Evolutionary conservation across 2,329 filamentous ascomycete species (phyloP).

Genomic region (Fusarium citri): DNA sequence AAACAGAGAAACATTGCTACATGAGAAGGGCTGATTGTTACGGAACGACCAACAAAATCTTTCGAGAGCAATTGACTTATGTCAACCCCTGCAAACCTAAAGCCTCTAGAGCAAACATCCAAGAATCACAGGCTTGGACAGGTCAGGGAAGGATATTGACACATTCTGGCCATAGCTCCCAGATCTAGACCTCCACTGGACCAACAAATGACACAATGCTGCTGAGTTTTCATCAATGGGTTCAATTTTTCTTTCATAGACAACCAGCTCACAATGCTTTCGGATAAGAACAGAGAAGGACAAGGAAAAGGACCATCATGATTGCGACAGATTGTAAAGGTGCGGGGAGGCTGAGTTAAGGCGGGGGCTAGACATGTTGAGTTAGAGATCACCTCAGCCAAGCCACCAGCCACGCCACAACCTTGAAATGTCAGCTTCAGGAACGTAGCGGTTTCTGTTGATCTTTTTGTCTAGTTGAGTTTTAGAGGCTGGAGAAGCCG

Average conservation of each 20-base stretch:
- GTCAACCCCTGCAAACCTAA: neutral
- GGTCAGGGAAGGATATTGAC: neutral
- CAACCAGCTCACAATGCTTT: neutral
- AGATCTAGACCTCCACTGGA: neutral
- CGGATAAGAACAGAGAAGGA: neutral
- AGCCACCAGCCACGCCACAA: conserved; percentile 36
- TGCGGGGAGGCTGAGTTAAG: conserved; percentile 35
- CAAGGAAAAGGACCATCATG: conserved; percentile 3
- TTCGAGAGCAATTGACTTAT: neutral
- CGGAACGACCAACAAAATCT: neutral
- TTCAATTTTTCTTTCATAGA: neutral
- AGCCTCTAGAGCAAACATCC: neutral
- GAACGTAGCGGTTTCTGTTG: conserved; percentile 12
- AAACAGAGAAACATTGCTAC: neutral
- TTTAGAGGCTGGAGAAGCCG: conserved; percentile 2
- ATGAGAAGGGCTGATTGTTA: neutral
- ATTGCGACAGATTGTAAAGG: conserved; percentile 2
- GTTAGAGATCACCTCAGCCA: conserved; percentile 9
- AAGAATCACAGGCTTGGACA: neutral
- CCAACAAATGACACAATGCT: neutral
- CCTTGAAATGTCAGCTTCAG: conserved; percentile 21
- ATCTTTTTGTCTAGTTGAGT: neutral
- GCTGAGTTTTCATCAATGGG: neutral
- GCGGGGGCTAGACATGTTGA: neutral
- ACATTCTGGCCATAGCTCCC: neutral